phyloP scores from a whole-genome alignment of 2,329 filamentous ascomycete species.

The Diplodia intermedia region DNA sequence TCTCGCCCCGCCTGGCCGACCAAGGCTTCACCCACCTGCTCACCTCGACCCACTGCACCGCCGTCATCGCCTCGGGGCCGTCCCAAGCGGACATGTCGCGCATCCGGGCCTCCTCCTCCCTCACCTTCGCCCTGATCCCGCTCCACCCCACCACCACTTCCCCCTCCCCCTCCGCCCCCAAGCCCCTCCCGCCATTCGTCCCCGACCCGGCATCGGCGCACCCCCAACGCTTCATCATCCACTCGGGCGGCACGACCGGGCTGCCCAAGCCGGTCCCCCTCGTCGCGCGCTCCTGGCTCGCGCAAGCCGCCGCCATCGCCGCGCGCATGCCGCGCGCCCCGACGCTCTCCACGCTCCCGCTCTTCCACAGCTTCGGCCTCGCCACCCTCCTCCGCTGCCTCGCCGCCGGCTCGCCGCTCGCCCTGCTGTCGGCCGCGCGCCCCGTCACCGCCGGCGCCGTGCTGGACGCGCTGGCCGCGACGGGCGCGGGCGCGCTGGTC shows the following conservation, averaged over 20 bases:
- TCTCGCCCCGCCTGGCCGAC: conserved; percentile 60
- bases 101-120: neutral
- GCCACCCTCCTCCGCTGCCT: conserved; percentile 17
- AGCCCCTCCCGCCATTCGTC: neutral
- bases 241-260: conserved; percentile 65
- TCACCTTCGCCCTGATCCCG: conserved; percentile 3
- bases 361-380: conserved; percentile 31
- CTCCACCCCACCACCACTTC: neutral
- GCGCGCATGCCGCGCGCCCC: conserved; percentile 18
- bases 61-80: neutral
- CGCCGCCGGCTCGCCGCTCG: conserved; percentile 3
- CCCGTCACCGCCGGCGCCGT: conserved; percentile 22
- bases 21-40: conserved; percentile 28
- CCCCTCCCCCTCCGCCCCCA: neutral
- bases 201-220: neutral
- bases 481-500: conserved; percentile 55
- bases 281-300: conserved; percentile 5
- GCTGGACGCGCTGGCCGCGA: neutral
- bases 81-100: conserved; percentile 7
- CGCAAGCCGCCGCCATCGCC: conserved; percentile 24
- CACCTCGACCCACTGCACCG: conserved; percentile 3
- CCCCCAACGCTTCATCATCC: conserved; percentile 36
- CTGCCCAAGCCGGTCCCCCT: conserved; percentile 57
- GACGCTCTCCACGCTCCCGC: conserved; percentile 18
- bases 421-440: conserved; percentile 16